phyloP scores from a whole-genome alignment of 2,329 filamentous ascomycete species.

The Blastomyces gilchristii region DNA sequence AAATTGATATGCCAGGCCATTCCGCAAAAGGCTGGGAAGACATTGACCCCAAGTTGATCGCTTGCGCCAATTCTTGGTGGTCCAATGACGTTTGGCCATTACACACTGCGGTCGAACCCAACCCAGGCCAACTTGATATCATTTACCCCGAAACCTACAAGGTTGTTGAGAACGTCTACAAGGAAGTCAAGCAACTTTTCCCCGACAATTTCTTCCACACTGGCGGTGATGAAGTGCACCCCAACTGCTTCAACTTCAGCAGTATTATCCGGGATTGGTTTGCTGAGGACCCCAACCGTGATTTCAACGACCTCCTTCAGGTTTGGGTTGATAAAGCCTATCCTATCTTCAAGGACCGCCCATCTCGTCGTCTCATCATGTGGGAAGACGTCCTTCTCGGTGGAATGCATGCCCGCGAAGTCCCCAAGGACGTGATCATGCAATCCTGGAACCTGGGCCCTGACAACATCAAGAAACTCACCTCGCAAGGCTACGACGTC shows the following conservation, averaged over 20 bases:
- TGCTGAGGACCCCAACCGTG: slow-evolving; percentile 39
- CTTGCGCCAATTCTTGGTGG: slow-evolving; percentile 51
- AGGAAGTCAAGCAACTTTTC: slow-evolving; percentile 43
- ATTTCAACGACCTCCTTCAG: slow-evolving; percentile 44
- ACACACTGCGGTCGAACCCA: slow-evolving; percentile 48
- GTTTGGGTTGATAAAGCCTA: slow-evolving; percentile 45
- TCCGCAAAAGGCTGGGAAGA: slow-evolving; percentile 47
- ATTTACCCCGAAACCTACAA: slow-evolving; percentile 48
- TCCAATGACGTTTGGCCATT: slow-evolving; percentile 47
- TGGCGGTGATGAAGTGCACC: slow-evolving; percentile 47
- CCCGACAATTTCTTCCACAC: slow-evolving; percentile 47
- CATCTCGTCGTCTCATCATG: slow-evolving; percentile 45
- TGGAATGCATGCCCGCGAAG: slow-evolving; percentile 35
- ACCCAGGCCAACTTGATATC: slow-evolving; percentile 48
- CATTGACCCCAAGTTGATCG: slow-evolving; percentile 46
- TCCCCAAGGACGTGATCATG: slow-evolving; percentile 44
- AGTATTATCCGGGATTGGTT: slow-evolving; percentile 42
- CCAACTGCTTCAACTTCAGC: slow-evolving; percentile 50
- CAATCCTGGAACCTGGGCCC: slow-evolving; percentile 48
- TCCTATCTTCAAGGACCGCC: slow-evolving; percentile 40
- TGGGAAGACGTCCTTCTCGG: slow-evolving; percentile 46
- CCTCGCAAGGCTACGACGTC: slow-evolving; percentile 42
- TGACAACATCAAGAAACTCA: slow-evolving; percentile 43
- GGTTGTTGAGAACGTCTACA: slow-evolving; percentile 45
- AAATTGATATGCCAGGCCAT: slow-evolving; percentile 54